Base-by-base conservation (phyloP, 2,329 filamentous ascomycete genomes). In the Cordyceps fumosorosea region DNA sequence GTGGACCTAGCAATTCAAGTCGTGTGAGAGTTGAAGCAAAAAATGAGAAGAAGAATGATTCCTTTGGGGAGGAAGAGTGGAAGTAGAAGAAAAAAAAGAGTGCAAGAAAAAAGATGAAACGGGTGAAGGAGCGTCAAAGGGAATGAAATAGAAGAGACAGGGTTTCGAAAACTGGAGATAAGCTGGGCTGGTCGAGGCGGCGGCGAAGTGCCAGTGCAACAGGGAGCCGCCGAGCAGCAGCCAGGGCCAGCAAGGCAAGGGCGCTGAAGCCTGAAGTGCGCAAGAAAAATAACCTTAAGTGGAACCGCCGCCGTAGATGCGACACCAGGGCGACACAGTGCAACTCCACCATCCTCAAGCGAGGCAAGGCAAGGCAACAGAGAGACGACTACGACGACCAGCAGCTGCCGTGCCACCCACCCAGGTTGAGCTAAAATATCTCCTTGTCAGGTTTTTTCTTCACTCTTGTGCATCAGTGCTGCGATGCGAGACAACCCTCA, bases 271-370 rank as follows among this genome's bases (percentile, higher is more conserved):
- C 56, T 58, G 56, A 61, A 48, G 58, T 52, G 32, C 42, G 29
- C 48, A 48, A 7, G 50, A 61, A 55, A 61, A 61, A 55, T 61
- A 61, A 61, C 50, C 58, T 61, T 61, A 47, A 61, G 58, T 61
- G 58, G 58, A 55, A 52, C 51, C 51, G 51, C 58, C 3, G 22
- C 26, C 14, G 24, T 18, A 37, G 58, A 61, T 61, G 58, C 51
- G 58, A 61, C 58, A 61, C 51, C 48, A 52, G 20, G 34, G 56
- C 56, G 22, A 58, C 44, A 40, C 56, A 14, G 45, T 18, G 32
- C 48, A 51, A 29, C 55, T 48, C 37, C 22, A 40, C 53, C 40
- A 40, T 20, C 18, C 40, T n/a, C 29, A 34, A 7, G 44, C 20
- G 5, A 24, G 53, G 22, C 53, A 56, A 29, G 40, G 16, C 53